Evolutionary conservation across 306 rosid genomes (phyloP), one percentile per base, ranked within the genome.

Genomic region (Senna tora): DNA sequence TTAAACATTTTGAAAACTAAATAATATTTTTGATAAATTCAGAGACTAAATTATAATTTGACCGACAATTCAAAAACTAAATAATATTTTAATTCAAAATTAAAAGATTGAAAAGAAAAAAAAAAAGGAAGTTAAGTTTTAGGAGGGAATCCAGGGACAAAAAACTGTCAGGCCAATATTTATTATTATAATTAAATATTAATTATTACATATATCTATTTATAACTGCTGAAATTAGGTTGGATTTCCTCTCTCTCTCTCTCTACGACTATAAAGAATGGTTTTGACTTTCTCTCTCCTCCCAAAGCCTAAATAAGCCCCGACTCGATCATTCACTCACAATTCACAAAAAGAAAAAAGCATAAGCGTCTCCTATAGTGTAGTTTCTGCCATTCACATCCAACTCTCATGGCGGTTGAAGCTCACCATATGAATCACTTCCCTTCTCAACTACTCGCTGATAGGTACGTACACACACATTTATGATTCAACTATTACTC

Each of bases 331-430:
- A 67, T 42, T 78, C 60, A 32, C 12, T 60, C 75, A 71, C 42
- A 13, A 33, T 6, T 33, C n/a, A n/a, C n/a, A n/a, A n/a, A n/a
- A n/a, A n/a, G n/a, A n/a, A n/a, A n/a, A n/a, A n/a, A n/a, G 30
- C 30, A 3, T 25, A 25, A 25, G 30, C 30, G 30, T 25, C 30
- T 25, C 30, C 3, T 25, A 25, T 25, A 25, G 30, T 25, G 30
- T 25, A 25, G 30, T n/a, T n/a, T n/a, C 30, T 1, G 30, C 30
- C 30, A 25, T 25, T 3, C 30, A 1, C 30, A 25, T 25, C 30
- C 78, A 51, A 67, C 82, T 73, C 41, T 22, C 72, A 92, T 92
- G 96, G 96, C 96, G 43, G 96, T 92, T 84, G 91, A 88, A 78
- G 83, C 96, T 49, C 81, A 69, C 2, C 87, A 77, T 71, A 74